phyloP scores from a whole-genome alignment of 2,329 filamentous ascomycete genomes.

The Beauveria scarabaeidicola region DNA sequence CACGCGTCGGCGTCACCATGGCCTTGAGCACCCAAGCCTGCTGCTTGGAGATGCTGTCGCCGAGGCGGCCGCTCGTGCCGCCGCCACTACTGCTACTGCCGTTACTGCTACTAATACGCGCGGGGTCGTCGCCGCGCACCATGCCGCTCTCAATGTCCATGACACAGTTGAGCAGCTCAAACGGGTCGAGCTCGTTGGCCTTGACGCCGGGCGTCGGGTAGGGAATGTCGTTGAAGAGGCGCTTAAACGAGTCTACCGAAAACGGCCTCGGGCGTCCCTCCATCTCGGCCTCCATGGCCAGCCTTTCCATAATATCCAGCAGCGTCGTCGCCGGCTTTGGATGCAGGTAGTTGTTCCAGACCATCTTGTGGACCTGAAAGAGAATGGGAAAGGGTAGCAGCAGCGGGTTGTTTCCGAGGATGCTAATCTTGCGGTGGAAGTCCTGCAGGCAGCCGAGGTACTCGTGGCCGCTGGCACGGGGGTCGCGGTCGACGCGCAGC shows the following conservation, averaged over 20 bases:
- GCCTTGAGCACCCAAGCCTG: conserved; percentile 46
- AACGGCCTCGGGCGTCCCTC: conserved; percentile 27
- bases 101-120: too few relatives aligned
- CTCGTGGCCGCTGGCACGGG: conserved; percentile 13
- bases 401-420: conserved; percentile 14
- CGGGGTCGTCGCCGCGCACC: conserved; percentile 15
- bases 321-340: conserved; percentile 43
- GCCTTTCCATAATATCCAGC: conserved; percentile 31
- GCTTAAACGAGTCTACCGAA: conserved; percentile 45
- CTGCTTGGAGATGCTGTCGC: conserved; percentile 24
- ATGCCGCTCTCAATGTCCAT: conserved; percentile 32
- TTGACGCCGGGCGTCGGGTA: conserved; percentile 45
- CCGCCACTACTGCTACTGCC: background rate
- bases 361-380: conserved; percentile 56
- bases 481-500: conserved; percentile 13
- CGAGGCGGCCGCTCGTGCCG: conserved; percentile 17
- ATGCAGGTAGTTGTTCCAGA: conserved; percentile 53
- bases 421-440: conserved; percentile 26
- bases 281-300: conserved; percentile 20
- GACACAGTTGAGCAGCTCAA: conserved; percentile 32
- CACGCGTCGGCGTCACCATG: conserved; percentile 50
- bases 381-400: conserved; percentile 43
- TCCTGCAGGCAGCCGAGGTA: conserved; percentile 19
- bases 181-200: conserved; percentile 30
- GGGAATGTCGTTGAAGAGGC: conserved; percentile 42